phyloP scores from a whole-genome alignment of 2,329 filamentous ascomycete species.

The Trematosphaeria pertusa region DNA sequence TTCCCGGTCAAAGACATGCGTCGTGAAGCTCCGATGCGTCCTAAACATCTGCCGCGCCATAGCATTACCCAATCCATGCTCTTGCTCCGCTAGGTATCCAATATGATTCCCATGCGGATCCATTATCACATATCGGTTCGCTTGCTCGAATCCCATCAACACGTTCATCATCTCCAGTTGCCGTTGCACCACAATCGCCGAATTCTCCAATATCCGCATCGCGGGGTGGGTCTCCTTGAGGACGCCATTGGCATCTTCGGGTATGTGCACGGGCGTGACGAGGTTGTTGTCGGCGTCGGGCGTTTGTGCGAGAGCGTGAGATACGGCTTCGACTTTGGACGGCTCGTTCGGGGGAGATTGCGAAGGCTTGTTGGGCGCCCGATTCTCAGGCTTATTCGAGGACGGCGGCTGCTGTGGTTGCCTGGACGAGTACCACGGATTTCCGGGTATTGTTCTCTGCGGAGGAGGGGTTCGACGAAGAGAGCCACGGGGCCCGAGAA shows the following conservation, averaged over 20 bases:
- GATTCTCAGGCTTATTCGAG: slow-evolving; percentile 19
- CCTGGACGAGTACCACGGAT: slow-evolving; percentile 14
- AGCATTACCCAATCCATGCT: slow-evolving; percentile 63
- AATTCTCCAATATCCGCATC: slow-evolving; percentile 64
- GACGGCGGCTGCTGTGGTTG: slow-evolving; percentile 7
- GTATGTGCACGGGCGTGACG: slow-evolving; percentile 66
- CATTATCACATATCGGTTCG: slow-evolving; percentile 71
- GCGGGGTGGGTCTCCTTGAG: slow-evolving; percentile 66
- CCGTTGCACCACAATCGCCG: slow-evolving; percentile 66
- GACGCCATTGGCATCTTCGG: slow-evolving; percentile 65
- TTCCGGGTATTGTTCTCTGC: slow-evolving; percentile 13
- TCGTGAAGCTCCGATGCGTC: slow-evolving; percentile 69
- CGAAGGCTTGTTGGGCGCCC: slow-evolving; percentile 6
- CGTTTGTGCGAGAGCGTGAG: slow-evolving; percentile 53
- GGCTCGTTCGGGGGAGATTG: slow-evolving; percentile 18
- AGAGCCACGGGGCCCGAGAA: slow-evolving; percentile 33
- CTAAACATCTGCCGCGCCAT: slow-evolving; percentile 66
- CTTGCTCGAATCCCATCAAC: slow-evolving; percentile 70
- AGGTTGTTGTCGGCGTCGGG: slow-evolving; percentile 57
- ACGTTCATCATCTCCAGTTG: slow-evolving; percentile 72
- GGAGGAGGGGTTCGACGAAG: slow-evolving; percentile 24
- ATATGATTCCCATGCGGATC: slow-evolving; percentile 68
- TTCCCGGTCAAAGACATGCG: slow-evolving; percentile 68
- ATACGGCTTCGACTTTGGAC: slow-evolving; percentile 51
- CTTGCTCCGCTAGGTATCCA: slow-evolving; percentile 69